Conservation (phyloP, 805 yeast species). For the Metschnikowia peoriensis region DNA sequence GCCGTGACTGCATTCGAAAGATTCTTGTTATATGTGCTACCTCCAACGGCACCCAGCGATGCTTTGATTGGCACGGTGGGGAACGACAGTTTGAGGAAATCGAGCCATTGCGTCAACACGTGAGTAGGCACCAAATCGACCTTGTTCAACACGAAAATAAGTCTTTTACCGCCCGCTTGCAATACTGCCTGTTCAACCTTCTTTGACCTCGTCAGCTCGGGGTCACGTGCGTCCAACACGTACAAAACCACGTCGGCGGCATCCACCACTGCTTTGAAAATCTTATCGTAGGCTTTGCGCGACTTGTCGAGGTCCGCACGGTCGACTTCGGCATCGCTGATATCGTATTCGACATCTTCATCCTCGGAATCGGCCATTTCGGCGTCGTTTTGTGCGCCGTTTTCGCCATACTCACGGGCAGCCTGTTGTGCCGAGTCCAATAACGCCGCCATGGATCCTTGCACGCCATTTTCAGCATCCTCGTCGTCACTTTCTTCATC, state of each 20-base stretch:
- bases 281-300: conserved; percentile 88
- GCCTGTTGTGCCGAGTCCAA: conserved; percentile 89
- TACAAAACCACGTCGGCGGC: conserved; percentile 87
- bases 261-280: conserved; percentile 90
- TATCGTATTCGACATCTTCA: conserved; percentile 41
- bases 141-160: conserved; percentile 84
- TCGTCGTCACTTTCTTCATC: conserved; percentile 36
- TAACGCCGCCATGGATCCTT: conserved; percentile 73
- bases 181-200: conserved; percentile 88
- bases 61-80: conserved; percentile 92
- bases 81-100: conserved; percentile 73
- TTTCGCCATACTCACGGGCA: conserved; percentile 72
- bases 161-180: conserved; percentile 75
- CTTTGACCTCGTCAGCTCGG: conserved; percentile 89
- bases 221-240: conserved; percentile 97
- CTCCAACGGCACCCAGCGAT: conserved; percentile 68
- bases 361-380: conserved; percentile 32
- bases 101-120: conserved; percentile 80
- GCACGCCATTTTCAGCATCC: conserved; percentile 36
- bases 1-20: conserved; percentile 73
- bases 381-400: conserved; percentile 32
- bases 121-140: conserved; percentile 89
- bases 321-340: conserved; percentile 43
- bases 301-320: conserved; percentile 62
- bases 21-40: conserved; percentile 68